Base-by-base conservation (phyloP, 371 early-diverging fungal species). In the Rhizopus microsporus region DNA sequence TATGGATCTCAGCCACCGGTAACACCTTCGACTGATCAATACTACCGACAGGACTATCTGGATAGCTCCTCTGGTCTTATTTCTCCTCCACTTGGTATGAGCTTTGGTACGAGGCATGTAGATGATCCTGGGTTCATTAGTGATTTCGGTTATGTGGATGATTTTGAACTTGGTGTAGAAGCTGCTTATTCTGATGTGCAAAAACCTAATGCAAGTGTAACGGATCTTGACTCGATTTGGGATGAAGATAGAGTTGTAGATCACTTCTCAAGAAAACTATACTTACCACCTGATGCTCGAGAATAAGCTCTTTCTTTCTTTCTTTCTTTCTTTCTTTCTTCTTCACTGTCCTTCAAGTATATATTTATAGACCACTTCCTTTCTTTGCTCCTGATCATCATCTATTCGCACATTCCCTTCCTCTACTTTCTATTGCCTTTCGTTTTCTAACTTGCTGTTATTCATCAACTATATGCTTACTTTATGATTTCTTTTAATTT, bases 111-210 rank as follows among this genome's bases (percentile, higher is more conserved):
- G 13, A 37, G 46, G 8, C 15, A 32, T 16, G n/a, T 55, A 9
- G 74, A 70, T 45, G 60, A 69, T 55, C 74, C 74, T 9, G 74
- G 70, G 4, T 74, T 74, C 23, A 65, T 65, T 15, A 55, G 59
- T 40, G 74, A 74, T 39, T 74, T 74, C 54, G 70, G 74, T n/a
- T 51, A 57, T 7, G 52, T 45, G 9, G 67, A 63, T 42, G 63
- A 63, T 17, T 58, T 57, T 34, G 56, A 59, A 15, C 54, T 54
- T 29, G 50, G 47, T 3, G 38, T 34, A 12, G 49, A 60, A 30
- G 37, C 46, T 15, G 34, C 30, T 34, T 39, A 54, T 12, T 29
- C 45, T 2, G 45, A 15, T 3, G 38, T 55, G 0, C 54, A 55
- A 2, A 30, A 30, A 9, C 51, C 51, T n/a, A 52, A 50, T 15